A percentile compares a stretch with the other conserved stretches of the same genome.
Conservation (phyloP, 306 rosid genomes). For the Urtica urens region DNA sequence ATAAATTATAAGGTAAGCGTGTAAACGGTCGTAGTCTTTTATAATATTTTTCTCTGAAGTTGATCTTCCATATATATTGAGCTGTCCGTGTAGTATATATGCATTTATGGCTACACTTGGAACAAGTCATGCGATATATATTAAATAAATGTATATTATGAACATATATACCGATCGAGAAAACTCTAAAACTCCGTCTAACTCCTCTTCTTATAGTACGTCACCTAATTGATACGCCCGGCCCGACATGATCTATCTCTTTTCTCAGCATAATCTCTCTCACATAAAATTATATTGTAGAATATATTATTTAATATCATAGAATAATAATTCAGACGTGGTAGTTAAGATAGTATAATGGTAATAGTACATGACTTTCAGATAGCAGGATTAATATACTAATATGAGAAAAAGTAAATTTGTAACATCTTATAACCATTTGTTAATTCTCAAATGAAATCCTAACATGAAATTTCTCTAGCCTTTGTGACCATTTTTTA, state of each 20-base stretch:
- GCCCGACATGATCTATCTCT: constrained; percentile 8
- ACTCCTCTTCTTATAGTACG: constrained; percentile 9
- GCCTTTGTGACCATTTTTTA: too few relatives aligned
- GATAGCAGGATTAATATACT: too few relatives aligned
- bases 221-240: constrained; percentile 9
- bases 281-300: neutral
- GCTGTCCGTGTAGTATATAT: constrained; percentile 1
- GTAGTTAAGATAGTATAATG: too few relatives aligned
- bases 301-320: too few relatives aligned
- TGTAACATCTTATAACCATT: too few relatives aligned
- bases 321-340: too few relatives aligned
- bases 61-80: neutral
- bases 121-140: neutral
- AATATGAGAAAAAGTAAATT: too few relatives aligned
- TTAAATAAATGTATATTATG: neutral
- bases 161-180: neutral
- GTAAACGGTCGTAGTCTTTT: neutral
- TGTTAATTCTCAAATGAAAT: too few relatives aligned
- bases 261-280: neutral
- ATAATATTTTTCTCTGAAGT: neutral
- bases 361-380: too few relatives aligned
- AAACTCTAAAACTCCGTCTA: neutral
- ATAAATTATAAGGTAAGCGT: neutral
- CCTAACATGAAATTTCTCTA: too few relatives aligned
- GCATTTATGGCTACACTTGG: neutral